Evolutionary conservation across 192 early-diverging fungal species (phyloP), one percentile per base, ranked within the genome.

Genomic region (Coemansia sp.): DNA sequence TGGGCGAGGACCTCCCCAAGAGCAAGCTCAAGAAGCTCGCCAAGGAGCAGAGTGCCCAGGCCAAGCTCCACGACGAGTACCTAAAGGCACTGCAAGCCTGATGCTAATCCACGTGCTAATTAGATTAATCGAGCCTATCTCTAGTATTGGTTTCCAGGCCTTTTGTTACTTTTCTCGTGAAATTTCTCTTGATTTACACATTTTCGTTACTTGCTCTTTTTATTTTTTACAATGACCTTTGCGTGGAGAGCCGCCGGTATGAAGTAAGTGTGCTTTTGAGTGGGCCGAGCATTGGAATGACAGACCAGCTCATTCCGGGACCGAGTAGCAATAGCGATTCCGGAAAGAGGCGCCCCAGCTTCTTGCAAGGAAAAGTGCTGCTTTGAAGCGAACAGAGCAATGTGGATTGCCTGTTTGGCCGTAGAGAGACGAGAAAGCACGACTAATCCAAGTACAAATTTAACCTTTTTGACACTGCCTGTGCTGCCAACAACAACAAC

Each of bases 21-120:
- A 88, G 81, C 72, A 85, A 88, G 67, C 66, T 85, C 50, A 97
- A 97, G 86, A 95, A 94, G 81, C 79, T 96, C 45, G 75, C 88
- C 57, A 96, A 97, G 85, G 90, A 92, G 74, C 89, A 86, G 68
- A 89, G 92, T 14, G 84, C 76, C 8, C 97, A 99, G 82, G 87
- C 83, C 47, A 96, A 96, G 83, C 81, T 99, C 26, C 93, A 99
- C 68, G 83, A 86, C 47, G 89, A 95, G 75, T 97, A 93, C 68
- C 80, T 92, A 28, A 63, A 77, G 55, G 65, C 69, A 4, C 59
- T 62, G 12, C 21, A 20, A 50, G 47, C 21, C 21, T 50, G 25
- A 25, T 42, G 41, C 16, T 42, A n/a, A 33, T 31, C 31, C 14
- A 61, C 21, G 26, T 53, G 20, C 11, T 58, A 20, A 48, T 48